Percentiles rank a stretch among this genome's conserved stretches.
Conservation (phyloP, 148 eudicot genomes). For the Camellia granthamiana region DNA sequence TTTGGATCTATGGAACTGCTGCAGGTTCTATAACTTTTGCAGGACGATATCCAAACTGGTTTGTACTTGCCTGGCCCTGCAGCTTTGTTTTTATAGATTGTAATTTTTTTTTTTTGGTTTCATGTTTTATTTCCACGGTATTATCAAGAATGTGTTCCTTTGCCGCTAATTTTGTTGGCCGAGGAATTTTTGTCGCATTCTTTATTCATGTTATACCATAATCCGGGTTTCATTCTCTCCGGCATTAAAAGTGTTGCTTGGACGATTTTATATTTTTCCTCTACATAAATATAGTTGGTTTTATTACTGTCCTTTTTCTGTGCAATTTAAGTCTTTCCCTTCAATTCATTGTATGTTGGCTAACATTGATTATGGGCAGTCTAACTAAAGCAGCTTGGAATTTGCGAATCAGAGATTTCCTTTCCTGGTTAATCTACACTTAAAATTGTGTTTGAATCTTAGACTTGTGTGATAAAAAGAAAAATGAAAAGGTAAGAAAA, state of each 20-base stretch:
- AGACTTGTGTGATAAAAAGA: neutral
- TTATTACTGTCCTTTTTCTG: neutral
- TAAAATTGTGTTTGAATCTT: neutral
- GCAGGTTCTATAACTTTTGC: too few relatives aligned
- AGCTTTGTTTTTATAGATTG: neutral
- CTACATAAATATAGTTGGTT: neutral
- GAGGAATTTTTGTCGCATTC: constrained; percentile 11
- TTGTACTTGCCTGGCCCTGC: neutral
- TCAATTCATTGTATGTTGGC: neutral
- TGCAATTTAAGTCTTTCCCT: neutral
- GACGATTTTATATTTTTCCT: neutral
- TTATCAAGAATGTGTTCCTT: neutral
- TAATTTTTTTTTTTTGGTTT: neutral
- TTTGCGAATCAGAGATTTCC: neutral
- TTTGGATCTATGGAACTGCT: neutral
- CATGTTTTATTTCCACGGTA: neutral
- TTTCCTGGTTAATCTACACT: neutral
- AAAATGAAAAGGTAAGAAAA: too few relatives aligned
- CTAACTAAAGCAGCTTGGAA: neutral
- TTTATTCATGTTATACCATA: neutral
- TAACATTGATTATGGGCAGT: neutral
- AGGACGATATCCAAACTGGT: neutral
- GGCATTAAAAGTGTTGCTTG: constrained; percentile 7
- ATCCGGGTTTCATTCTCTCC: constrained; percentile 5
- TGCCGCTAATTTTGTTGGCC: neutral